Base-by-base conservation (phyloP, 306 rosid genomes). In the Clitoria ternatea region DNA sequence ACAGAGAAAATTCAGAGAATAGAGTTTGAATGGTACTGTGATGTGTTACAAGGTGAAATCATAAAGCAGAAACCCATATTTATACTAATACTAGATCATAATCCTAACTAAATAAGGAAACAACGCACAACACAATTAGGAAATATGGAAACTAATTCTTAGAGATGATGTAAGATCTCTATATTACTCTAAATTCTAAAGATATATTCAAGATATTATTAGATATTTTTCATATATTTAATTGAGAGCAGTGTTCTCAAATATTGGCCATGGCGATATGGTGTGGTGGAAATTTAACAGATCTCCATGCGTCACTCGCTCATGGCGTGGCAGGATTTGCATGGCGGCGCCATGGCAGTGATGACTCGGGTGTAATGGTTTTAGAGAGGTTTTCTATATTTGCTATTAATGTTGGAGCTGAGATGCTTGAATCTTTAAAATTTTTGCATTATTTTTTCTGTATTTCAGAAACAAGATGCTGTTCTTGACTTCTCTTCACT, bases 401-500 rank as follows among this genome's bases (percentile, higher is more conserved):
- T 56, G 64, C 44, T n/a, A 45, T 39, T 65, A 35, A n/a, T n/a
- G 59, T 66, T 17, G 15, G 30, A 5, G 49, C 45, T 36, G 14
- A 36, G 42, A 35, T 36, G 61, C 15, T 40, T 14, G 10, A 68
- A 45, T 60, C 8, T 70, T 52, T 20, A 14, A 66, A 45, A 60
- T 3, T 33, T 59, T 13, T 22, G 18, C 7, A 45, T 19, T 45
- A 73, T 29, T 47, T 19, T 73, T 61, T 7, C 9, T 23, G 14
- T 73, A 60, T 53, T 67, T 15, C 18, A 14, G 22, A 27, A 79
- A 67, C 18, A 49, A 20, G 29, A 17, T 79, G 37, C 30, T 30
- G 30, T 42, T 52, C 68, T 50, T 60, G n/a, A 43, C 67, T 73
- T 64, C 48, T 35, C 22, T 32, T 45, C 39, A 61, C 29, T n/a